Conservation (phyloP, 2,329 filamentous ascomycete species). For the Blumeria graminis region DNA sequence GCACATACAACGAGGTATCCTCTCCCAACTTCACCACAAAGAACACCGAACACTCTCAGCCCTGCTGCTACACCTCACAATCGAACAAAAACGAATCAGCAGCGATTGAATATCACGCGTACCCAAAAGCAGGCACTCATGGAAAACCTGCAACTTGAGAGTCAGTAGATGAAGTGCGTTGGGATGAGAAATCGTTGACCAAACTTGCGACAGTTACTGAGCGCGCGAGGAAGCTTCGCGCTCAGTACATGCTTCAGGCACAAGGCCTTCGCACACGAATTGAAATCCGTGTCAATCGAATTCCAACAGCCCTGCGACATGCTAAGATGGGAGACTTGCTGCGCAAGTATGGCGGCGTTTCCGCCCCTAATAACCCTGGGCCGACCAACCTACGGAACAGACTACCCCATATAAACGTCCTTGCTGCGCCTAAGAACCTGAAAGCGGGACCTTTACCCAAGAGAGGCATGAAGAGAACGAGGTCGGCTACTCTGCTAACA, state of each 20-base stretch:
- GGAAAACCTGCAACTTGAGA: slow-evolving; percentile 72
- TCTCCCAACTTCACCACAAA: too few relatives aligned
- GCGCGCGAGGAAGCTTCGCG: slow-evolving; percentile 63
- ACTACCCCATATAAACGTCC: not conserved
- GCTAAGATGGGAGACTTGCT: slow-evolving; percentile 58
- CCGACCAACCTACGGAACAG: not conserved
- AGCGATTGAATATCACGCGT: slow-evolving; percentile 24
- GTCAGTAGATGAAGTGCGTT: slow-evolving; percentile 24
- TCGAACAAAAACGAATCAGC: too few relatives aligned
- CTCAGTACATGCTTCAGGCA: slow-evolving; percentile 73
- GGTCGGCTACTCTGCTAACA: slow-evolving; percentile 18
- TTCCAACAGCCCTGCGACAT: slow-evolving; percentile 56
- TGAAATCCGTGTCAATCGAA: slow-evolving; percentile 80
- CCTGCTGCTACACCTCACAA: too few relatives aligned
- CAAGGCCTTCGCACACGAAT: slow-evolving; percentile 67
- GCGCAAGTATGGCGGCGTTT: slow-evolving; percentile 9
- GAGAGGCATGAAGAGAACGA: slow-evolving; percentile 23
- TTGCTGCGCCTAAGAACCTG: slow-evolving; percentile 1
- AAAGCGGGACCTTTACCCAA: slow-evolving; percentile 6
- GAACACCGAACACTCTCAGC: too few relatives aligned
- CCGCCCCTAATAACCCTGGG: not conserved
- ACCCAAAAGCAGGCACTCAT: slow-evolving; percentile 68
- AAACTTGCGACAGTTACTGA: slow-evolving; percentile 41
- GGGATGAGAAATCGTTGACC: too few relatives aligned
- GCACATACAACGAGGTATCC: too few relatives aligned